Base-by-base conservation (phyloP, 371 early-diverging fungal genomes). In the Quaeritorhiza haematococci region DNA sequence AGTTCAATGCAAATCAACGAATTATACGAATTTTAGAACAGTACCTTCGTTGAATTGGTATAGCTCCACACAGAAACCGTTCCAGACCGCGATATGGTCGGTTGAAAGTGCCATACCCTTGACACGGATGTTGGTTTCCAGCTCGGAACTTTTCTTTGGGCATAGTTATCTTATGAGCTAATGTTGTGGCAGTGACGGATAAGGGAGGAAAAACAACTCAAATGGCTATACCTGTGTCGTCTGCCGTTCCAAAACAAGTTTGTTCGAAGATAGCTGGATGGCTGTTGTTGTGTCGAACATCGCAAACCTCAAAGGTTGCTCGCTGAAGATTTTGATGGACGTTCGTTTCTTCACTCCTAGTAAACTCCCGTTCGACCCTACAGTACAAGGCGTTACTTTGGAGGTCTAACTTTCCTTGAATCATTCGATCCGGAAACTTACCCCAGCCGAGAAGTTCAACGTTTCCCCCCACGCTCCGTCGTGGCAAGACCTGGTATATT, bases 1-100 rank as follows among this genome's bases (percentile, higher is more conserved):
- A n/a, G n/a, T n/a, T n/a, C n/a, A n/a, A n/a, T n/a, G n/a, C n/a
- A n/a, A n/a, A n/a, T n/a, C n/a, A n/a, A n/a, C n/a, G n/a, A n/a
- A n/a, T n/a, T n/a, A n/a, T n/a, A n/a, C n/a, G n/a, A n/a, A n/a
- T n/a, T n/a, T n/a, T n/a, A n/a, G n/a, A n/a, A n/a, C n/a, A n/a
- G n/a, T 48, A 70, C 73, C 62, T 29, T 69, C 66, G 3, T 60
- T 46, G 55, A 54, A 64, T 29, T 68, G 64, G 49, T 58, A 67
- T 21, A 73, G 42, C 49, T 66, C 59, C 0, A 69, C 42, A 35
- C 27, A 34, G 10, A 21, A 42, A 5, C 69, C 67, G 38, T 61
- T 58, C 34, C 66, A 63, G 0, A 68, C 63, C 3, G 57, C 66
- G 23, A 73, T 42, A 26, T 47, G 53, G 33, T 61, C 61, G n/a